Evolutionary conservation across 306 rosid genomes (phyloP).

Genomic region (Parietaria judaica): DNA sequence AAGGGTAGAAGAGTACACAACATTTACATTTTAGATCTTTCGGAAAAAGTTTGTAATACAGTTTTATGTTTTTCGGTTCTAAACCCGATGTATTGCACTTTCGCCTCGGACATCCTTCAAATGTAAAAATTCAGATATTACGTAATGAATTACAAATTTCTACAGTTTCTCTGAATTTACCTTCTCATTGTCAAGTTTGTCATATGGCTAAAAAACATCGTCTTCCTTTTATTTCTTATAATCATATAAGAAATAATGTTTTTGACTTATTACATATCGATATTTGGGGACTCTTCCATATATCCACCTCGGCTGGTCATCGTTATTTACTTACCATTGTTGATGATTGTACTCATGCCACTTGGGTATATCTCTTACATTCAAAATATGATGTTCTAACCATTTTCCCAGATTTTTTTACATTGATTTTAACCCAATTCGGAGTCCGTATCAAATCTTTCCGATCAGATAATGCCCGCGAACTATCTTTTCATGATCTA

Average conservation of each 20-base stretch:
- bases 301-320: not conserved
- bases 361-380: not conserved
- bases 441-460: not conserved
- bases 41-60: no score
- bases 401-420: not conserved
- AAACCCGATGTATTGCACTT: not conserved
- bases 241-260: no score
- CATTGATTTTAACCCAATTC: not conserved
- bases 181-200: not conserved
- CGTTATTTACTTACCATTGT: conserved; percentile 5
- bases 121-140: not conserved
- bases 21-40: not conserved
- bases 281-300: not conserved
- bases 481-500: no score
- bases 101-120: not conserved
- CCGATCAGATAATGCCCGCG: not conserved
- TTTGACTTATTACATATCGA: conserved; percentile 10
- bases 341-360: not conserved
- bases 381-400: not conserved
- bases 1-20: not conserved
- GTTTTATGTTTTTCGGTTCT: not conserved
- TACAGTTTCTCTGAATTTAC: not conserved
- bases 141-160: not conserved
- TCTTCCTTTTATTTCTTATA: not conserved
- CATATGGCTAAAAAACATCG: conserved; percentile 5